Conservation (phyloP, 768 basidiomycete genomes). For the Mycena rosella region DNA sequence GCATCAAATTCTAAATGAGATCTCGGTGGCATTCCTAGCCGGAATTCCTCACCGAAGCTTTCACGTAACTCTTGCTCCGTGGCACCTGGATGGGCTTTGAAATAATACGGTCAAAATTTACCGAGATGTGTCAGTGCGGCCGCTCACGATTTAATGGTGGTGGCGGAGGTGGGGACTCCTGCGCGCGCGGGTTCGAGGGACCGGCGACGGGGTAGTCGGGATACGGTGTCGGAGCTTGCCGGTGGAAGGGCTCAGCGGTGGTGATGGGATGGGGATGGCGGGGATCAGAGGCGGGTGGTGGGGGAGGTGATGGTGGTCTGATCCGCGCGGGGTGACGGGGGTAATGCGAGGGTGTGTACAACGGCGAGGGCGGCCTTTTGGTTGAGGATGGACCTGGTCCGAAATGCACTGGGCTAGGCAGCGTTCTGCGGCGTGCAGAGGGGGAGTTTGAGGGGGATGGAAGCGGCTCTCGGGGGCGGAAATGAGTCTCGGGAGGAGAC, state of each 20-base stretch:
- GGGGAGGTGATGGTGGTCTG: neutral
- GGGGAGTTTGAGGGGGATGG: neutral
- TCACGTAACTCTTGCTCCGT: constrained; percentile 32
- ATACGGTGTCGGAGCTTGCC: constrained; percentile 7
- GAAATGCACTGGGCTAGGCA: neutral
- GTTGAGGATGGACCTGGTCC: neutral
- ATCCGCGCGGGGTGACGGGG: neutral
- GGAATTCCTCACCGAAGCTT: constrained; percentile 27
- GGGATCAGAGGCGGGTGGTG: constrained; percentile 17
- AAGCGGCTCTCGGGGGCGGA: neutral
- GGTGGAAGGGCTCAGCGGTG: constrained; percentile 8
- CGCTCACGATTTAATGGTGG: constrained; percentile 23
- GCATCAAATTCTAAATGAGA: neutral
- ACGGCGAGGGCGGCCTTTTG: neutral
- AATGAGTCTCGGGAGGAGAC: constrained; percentile 8
- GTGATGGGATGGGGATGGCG: constrained; percentile 8
- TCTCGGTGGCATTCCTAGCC: neutral
- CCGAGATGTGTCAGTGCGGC: no score
- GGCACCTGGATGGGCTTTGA: constrained; percentile 29
- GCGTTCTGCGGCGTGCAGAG: neutral
- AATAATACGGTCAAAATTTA: neutral
- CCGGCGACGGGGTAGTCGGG: constrained; percentile 9
- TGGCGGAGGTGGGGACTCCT: neutral
- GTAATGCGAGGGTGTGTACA: constrained; percentile 9
- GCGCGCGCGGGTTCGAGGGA: constrained; percentile 12